Base-by-base conservation (phyloP, 2,329 filamentous ascomycete species). In the Salinomyces thailandicus region DNA sequence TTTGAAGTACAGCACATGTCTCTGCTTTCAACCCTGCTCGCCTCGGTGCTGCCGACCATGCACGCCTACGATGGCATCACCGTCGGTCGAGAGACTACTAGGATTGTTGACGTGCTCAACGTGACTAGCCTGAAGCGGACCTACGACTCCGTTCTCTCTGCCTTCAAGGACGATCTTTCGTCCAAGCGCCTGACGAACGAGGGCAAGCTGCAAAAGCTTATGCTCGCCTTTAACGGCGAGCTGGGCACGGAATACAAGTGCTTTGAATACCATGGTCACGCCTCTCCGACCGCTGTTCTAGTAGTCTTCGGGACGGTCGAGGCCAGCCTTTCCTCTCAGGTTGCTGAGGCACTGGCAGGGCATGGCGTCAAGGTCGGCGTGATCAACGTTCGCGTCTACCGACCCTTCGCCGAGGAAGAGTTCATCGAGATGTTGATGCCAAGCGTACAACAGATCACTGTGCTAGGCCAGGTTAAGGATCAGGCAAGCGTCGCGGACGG, bases 1-100 rank as follows among this genome's bases (percentile, higher is more conserved):
- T 87, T 93, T 50, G 91, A 98, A 67, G 73, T 82, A 33, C 91
- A 98, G 69, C 91, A 98, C 65, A 94, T 94, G 81, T 75, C 86
- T 5, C 66, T 94, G n/a, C 79, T 93, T 51, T 76, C 86, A 1
- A 94, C 85, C 3, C 65, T 93, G 16, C 67, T 93, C 43, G 81
- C 86, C 14, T 78, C 75, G 31, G 66, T 91, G 11, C 59, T 89
- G 18, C 86, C 86, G n/a, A 84, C 82, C 0, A 71, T 94, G 18
- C 86, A 94, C 60, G 77, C 86, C 48, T 93, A 91, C 56, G 86
- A 94, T 56, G 87, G 86, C 42, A 76, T 94, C 38, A 80, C 77
- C 40, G 78, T 89, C 43, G 82, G 82, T 37, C 73, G 85, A 35
- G 86, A 93, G 64, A 91, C 82, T 14, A 77, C 85, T 15, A 74